Conservation (phyloP, 2,329 filamentous ascomycete genomes). For the Apiospora aurea region DNA sequence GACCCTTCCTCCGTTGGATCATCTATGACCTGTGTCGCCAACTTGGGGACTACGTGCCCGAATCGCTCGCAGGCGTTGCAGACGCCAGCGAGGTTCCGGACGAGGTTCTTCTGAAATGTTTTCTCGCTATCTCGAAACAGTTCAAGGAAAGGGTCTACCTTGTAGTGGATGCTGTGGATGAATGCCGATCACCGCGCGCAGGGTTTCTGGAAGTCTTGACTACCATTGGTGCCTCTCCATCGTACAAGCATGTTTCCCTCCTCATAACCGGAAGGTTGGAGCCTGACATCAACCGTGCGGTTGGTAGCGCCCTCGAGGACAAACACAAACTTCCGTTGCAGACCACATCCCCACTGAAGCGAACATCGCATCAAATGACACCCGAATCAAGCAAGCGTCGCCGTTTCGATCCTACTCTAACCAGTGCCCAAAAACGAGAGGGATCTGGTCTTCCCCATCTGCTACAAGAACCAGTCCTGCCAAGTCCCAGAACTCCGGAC, state of each 20-base stretch:
- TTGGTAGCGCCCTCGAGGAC: constrained; percentile 23
- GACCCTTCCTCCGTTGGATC: constrained; percentile 37
- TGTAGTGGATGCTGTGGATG: constrained; percentile 41
- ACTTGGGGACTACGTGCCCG: constrained; percentile 30
- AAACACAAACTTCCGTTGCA: neutral
- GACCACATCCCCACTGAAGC: neutral
- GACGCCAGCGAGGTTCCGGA: constrained; percentile 27
- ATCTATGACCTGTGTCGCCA: constrained; percentile 37
- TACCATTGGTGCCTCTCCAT: constrained; percentile 33
- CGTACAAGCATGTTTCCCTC: constrained; percentile 37
- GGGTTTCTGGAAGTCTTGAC: constrained; percentile 34
- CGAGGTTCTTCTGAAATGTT: constrained; percentile 31
- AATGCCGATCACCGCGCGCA: constrained; percentile 34
- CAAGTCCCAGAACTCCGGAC: neutral
- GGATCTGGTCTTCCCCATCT: neutral
- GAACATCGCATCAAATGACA: neutral
- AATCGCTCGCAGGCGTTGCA: constrained; percentile 29
- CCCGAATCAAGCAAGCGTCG: neutral
- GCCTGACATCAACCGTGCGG: constrained; percentile 34
- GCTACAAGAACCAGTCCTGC: neutral
- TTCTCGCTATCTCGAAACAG: constrained; percentile 31
- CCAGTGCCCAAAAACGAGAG: neutral
- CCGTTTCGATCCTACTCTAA: neutral
- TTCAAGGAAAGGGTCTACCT: constrained; percentile 35
- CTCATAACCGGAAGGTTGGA: constrained; percentile 41